Conservation (phyloP, 257 asterid genomes). For the Nemophila menziesii region DNA sequence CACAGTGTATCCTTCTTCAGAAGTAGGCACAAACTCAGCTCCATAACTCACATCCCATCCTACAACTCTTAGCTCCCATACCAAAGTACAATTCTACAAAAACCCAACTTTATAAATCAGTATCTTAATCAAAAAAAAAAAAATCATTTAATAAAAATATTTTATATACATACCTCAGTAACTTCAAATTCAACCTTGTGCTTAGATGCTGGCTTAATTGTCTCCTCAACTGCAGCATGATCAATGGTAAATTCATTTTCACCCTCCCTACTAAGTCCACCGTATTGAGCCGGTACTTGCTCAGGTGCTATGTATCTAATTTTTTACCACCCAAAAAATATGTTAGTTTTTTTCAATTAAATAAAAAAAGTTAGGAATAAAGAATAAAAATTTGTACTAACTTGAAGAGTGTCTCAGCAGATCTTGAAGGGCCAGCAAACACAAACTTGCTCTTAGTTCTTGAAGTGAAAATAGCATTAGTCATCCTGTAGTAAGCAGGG, state of each 20-base stretch:
- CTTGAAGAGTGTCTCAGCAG: constrained; percentile 68
- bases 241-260: constrained; percentile 35
- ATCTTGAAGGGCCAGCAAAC: constrained; percentile 58
- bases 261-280: constrained; percentile 53
- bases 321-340: neutral
- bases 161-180: constrained; percentile 28
- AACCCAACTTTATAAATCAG: neutral
- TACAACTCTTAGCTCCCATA: constrained; percentile 50
- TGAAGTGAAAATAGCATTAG: constrained; percentile 61
- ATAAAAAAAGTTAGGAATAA: neutral
- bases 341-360: too few relatives aligned
- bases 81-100: constrained; percentile 38
- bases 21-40: constrained; percentile 52
- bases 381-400: constrained; percentile 16
- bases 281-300: constrained; percentile 55
- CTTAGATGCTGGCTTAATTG: constrained; percentile 40
- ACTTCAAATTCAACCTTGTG: constrained; percentile 49
- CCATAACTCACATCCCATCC: constrained; percentile 62
- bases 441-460: constrained; percentile 87
- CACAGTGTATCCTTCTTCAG: constrained; percentile 59
- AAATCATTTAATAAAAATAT: neutral
- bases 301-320: constrained; percentile 55
- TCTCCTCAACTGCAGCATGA: constrained; percentile 41
- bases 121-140: neutral
- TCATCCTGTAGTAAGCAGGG: constrained; percentile 66